Base-by-base conservation (phyloP, 2,329 filamentous ascomycete species). In the Rachicladosporium sp. region DNA sequence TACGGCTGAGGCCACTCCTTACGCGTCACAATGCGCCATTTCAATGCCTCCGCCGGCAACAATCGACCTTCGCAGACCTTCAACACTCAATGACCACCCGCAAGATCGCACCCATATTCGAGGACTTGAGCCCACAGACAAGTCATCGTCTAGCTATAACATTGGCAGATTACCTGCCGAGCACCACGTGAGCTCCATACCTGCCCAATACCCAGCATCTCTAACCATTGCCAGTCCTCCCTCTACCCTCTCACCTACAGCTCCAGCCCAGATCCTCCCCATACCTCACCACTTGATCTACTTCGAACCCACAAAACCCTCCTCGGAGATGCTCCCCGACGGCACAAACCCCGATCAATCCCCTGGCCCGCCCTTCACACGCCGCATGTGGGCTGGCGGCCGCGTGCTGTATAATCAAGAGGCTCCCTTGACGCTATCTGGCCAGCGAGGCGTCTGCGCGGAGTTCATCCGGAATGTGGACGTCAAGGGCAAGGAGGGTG, bases 351-450 rank as follows among this genome's bases (percentile, higher is more conserved):
- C 74, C 3, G 68, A 80, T 38, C 86, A 94, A 55, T 78, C 70
- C 13, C 89, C 89, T 0, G 84, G 81, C 2, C 56, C 57, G 3
- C 77, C 78, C 1, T 94, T 83, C 57, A 70, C 70, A 37, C 74
- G 83, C 13, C 78, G 91, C 11, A 76, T 98, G 66, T 98, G 91
- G 91, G 85, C 84, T 10, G 87, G 88, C 27, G 91, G 89, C 0
- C 70, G 71, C 31, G 61, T 95, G 6, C 56, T 55, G 1, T 82
- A 83, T 49, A 59, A 61, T 11, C 43, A 58, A 27, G 45, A 48
- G 11, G 45, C 55, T 36, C 52, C 57, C 1, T 41, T 54, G 9
- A 45, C 50, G 4, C 46, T 63, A 32, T 58, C 62, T 42, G 51
- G 50, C 42, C 29, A 43, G 12, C 58, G 65, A 5, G 58, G 53